Base-by-base conservation (phyloP, 1,284 basidiomycete genomes). In the Porodaedalea pini region DNA sequence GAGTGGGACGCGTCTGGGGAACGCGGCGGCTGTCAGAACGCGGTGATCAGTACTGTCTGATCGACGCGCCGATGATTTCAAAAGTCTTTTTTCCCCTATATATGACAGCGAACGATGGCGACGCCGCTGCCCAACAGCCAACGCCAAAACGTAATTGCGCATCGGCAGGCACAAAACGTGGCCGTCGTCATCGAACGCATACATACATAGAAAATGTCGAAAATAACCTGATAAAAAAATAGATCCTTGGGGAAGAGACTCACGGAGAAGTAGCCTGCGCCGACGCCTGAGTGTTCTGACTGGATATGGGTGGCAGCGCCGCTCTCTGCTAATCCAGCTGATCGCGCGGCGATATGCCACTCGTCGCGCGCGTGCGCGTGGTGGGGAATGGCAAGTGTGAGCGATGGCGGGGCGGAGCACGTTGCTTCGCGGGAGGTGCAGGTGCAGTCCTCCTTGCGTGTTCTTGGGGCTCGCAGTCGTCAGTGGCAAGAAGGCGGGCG, bases 241-340 rank as follows among this genome's bases (percentile, higher is more conserved):
- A 47, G 25, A 47, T n/a, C 25, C n/a, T 15, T 3, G 44, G 19
- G 15, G 11, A 29, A 1, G 15, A 44, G 2, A 55, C 54, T 47
- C 45, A 55, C 54, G 41, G 54, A 55, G 41, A 55, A 55, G 41
- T 55, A 55, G 17, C 54, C 54, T 21, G 54, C 45, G 17, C 34
- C 45, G 23, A 48, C 44, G 21, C 44, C 54, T 25, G 45, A 25
- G 45, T 47, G 32, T 37, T 47, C 54, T 15, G 54, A 36, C 13
- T 36, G 49, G n/a, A 40, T 51, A 40, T 37, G 49, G 17, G 49
- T 51, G 49, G 49, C 49, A 51, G 49, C 13, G 19, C 11, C 11
- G 31, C 25, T 25, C 7, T 34, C 6, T 34, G 32, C 7, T 34
- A 34, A 34, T 34, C 32, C 32, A 47, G 45, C 21, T 10, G 45